phyloP scores from a whole-genome alignment of 352 stramenopile species.

The Achlya hypogyna region DNA sequence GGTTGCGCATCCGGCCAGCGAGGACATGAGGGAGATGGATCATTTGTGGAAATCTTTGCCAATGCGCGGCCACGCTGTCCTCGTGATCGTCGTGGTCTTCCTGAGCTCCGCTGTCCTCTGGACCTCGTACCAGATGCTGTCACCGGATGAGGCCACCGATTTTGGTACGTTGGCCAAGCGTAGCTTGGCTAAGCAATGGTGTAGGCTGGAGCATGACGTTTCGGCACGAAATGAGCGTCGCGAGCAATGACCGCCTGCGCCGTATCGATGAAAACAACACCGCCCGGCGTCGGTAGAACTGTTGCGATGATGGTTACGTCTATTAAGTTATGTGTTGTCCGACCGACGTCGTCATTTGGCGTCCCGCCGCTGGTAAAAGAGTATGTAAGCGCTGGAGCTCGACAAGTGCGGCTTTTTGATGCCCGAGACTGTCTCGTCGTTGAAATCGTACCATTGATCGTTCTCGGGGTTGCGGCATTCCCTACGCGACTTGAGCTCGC shows the following conservation, averaged over 20 bases:
- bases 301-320: not conserved
- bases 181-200: not conserved
- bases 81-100: not conserved
- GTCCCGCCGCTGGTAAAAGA: conserved; percentile 58
- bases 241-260: not conserved
- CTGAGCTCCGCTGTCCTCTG: conserved; percentile 4
- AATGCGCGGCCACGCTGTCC: not conserved
- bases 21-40: not conserved
- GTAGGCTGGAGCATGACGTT: not conserved
- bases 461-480: conserved; percentile 62
- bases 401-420: conserved; percentile 54
- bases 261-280: too few relatives aligned
- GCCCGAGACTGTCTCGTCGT: conserved; percentile 53
- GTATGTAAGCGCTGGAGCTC: conserved; percentile 66
- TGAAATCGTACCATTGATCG: conserved; percentile 74
- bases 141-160: not conserved
- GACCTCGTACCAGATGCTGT: conserved; percentile 13
- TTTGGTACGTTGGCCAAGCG: not conserved
- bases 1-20: not conserved
- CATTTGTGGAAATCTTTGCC: not conserved
- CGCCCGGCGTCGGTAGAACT: too few relatives aligned
- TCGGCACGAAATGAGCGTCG: not conserved
- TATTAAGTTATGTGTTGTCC: conserved; percentile 11
- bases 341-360: not conserved
- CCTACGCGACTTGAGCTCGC: conserved; percentile 12